Conservation (phyloP, 495 filamentous ascomycete species). For the Penicillium daleae region DNA sequence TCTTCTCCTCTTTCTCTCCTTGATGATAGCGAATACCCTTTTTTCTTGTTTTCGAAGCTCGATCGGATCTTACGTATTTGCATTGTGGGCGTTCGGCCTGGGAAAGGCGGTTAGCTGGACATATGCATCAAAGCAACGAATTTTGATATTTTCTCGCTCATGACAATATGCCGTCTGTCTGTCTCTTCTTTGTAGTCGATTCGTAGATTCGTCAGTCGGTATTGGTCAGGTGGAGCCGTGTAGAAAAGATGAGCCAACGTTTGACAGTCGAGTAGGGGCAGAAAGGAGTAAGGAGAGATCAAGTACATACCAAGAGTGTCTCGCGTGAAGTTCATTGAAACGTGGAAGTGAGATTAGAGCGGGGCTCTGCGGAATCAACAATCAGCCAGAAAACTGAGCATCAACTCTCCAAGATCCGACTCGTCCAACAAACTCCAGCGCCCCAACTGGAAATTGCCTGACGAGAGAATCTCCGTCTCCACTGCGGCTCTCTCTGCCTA, state of each 20-base stretch:
- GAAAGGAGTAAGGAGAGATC: too few species aligned
- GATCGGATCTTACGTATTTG: background rate
- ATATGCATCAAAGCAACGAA: constrained; percentile 8
- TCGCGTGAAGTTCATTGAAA: too few species aligned
- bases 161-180: too few species aligned
- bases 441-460: background rate
- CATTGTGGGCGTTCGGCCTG: constrained; percentile 3
- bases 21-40: constrained; percentile 1
- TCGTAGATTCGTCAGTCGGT: too few species aligned
- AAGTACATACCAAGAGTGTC: too few species aligned
- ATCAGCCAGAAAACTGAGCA: background rate
- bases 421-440: background rate
- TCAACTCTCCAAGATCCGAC: background rate
- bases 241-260: too few species aligned
- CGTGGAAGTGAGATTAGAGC: background rate
- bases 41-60: background rate
- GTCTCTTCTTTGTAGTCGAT: too few species aligned
- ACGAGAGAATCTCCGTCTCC: background rate
- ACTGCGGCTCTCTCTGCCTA: constrained; percentile 2
- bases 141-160: background rate
- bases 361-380: background rate
- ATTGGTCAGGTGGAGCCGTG: too few species aligned
- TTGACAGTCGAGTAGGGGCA: too few species aligned
- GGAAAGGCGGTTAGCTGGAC: background rate
- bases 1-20: background rate